Conservation (phyloP, 345 rosid species). For the Gossypium herbaceum region DNA sequence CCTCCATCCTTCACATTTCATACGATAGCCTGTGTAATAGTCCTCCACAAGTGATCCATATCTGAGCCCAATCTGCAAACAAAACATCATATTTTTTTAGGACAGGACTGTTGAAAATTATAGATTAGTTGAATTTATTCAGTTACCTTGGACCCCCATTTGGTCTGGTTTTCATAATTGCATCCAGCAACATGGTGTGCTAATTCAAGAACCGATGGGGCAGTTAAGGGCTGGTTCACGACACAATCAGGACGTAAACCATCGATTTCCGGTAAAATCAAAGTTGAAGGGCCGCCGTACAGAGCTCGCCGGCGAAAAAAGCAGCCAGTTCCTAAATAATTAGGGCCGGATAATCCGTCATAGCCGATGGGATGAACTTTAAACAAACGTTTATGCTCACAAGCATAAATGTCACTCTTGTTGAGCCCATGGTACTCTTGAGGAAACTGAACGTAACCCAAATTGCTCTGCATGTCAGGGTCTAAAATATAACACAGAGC, state of each 20-base stretch:
- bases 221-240: constrained; percentile 27
- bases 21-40: constrained; percentile 37
- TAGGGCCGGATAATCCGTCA: constrained; percentile 49
- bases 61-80: constrained; percentile 48
- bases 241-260: constrained; percentile 29
- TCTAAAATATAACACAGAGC: constrained; percentile 55
- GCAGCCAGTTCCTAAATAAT: constrained; percentile 54
- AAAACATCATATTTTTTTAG: neutral
- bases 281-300: constrained; percentile 43
- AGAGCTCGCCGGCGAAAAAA: constrained; percentile 58
- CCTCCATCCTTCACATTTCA: constrained; percentile 58
- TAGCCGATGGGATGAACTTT: constrained; percentile 40
- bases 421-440: constrained; percentile 53
- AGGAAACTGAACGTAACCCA: constrained; percentile 67
- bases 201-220: constrained; percentile 29
- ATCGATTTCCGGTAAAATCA: constrained; percentile 33
- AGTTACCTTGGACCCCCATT: constrained; percentile 72
- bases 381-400: constrained; percentile 38
- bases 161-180: constrained; percentile 45
- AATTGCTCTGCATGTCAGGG: constrained; percentile 20
- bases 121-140: neutral
- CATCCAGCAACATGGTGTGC: constrained; percentile 55
- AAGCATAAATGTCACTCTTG: constrained; percentile 55
- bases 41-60: constrained; percentile 62
- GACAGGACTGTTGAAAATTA: neutral